Base-by-base conservation (phyloP, 2,329 filamentous ascomycete genomes). In the Sordariomycetes sp. region DNA sequence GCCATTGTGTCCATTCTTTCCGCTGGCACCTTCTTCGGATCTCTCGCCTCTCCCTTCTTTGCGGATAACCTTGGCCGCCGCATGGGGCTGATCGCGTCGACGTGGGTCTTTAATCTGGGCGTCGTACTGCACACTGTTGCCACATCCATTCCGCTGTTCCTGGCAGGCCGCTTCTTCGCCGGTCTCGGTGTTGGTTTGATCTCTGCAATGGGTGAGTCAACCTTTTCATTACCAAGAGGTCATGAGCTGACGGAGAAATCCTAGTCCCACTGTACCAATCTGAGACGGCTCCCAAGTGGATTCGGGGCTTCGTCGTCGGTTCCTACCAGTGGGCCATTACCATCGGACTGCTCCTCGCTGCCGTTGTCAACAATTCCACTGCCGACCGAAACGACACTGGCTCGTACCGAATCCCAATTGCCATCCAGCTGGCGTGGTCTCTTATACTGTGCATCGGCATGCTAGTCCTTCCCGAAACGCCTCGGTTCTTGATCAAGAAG, bases 1-100 rank as follows among this genome's bases (percentile, higher is more conserved):
- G 74, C 82, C 48, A 82, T 87, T 59, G 85, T 88, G 39, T 89
- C 86, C 7, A 89, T 90, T 62, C 77, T 90, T 20, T 89, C 86
- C 0, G 84, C 84, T 34, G 87, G 87, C 58, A 90, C 87, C 35
- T 90, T 90, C 70, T 85, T 90, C 62, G 87, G 87, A 48, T 80
- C 86, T 15, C 76, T 90, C 22, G 69, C 67, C 10, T 82, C 80
- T 0, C 79, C 81, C 10, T 75, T 82, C 56, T 64, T 89, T 48
- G 82, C 80, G 25, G 86, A 90, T 64, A 71, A 68, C 57, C 76
- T 89, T 48, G 86, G 86, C 60, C 82, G 87, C 63, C 81, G 85
- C 22, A 67, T 75, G 36, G 84, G 77, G 45, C 76, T 90, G 60
- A 81, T 89, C 59, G 65, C 74, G 25, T 79, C 84, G 1, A 80